Conservation (phyloP, 2,329 filamentous ascomycete genomes). For the Aspergillus cejpii region DNA sequence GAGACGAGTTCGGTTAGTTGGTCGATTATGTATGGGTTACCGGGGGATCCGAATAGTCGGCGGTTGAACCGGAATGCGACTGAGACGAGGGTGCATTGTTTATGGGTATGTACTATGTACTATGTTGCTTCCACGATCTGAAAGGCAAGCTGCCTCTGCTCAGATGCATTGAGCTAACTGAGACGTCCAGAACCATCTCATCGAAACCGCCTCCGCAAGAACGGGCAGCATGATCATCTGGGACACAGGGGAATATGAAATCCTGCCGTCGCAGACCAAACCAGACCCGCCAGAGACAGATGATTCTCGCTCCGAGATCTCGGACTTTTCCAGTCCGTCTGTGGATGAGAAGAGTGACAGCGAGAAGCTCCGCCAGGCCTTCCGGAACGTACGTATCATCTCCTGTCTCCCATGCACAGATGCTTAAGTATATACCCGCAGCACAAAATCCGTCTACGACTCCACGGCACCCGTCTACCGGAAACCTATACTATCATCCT, state of each 20-base stretch:
- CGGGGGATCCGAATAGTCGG: slow-evolving; percentile 51
- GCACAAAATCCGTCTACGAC: slow-evolving; percentile 52
- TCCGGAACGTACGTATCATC: slow-evolving; percentile 36
- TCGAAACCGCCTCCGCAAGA: slow-evolving; percentile 50
- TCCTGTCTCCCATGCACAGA: not conserved
- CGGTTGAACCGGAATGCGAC: slow-evolving; percentile 54
- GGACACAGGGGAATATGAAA: slow-evolving; percentile 55
- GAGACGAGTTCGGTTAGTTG: slow-evolving; percentile 58
- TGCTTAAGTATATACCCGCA: slow-evolving; percentile 12
- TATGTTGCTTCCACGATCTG: too few relatives aligned
- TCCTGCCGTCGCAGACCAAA: slow-evolving; percentile 44
- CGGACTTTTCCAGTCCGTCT: slow-evolving; percentile 3
- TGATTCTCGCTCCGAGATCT: slow-evolving; percentile 21
- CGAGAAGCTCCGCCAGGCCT: slow-evolving; percentile 47
- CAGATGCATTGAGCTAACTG: not conserved
- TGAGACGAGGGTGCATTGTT: slow-evolving; percentile 56
- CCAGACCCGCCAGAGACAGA: slow-evolving; percentile 34
- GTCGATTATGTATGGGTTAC: slow-evolving; percentile 58
- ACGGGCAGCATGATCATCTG: slow-evolving; percentile 57
- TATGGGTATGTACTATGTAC: slow-evolving; percentile 55
- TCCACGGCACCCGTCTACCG: slow-evolving; percentile 52
- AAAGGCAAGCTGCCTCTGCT: too few relatives aligned
- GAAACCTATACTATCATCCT: slow-evolving; percentile 49
- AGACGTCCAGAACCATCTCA: slow-evolving; percentile 51
- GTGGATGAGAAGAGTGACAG: slow-evolving; percentile 26